phyloP scores from a whole-genome alignment of 306 rosid species.

The Cotoneaster glaucophyllus region DNA sequence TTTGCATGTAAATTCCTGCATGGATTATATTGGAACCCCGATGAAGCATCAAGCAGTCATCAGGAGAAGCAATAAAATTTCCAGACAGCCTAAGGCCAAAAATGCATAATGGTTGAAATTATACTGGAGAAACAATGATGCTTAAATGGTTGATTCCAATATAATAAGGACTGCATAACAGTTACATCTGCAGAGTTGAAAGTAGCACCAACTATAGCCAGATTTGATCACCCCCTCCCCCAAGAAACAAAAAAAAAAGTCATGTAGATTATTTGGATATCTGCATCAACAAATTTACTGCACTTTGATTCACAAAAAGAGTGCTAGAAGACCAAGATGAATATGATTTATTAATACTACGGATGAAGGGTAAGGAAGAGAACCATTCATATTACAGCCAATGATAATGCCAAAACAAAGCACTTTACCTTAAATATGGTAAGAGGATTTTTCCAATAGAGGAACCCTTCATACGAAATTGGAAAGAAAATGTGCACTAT shows the following conservation, averaged over 20 bases:
- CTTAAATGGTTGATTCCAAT: background rate
- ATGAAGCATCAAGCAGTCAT: background rate
- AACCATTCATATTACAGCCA: background rate
- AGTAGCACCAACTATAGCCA: background rate
- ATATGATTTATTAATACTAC: background rate
- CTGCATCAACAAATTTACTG: background rate
- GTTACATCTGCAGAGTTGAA: background rate
- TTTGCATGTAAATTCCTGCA: background rate
- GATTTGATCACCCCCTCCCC: background rate
- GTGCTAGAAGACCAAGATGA: background rate
- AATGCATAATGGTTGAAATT: background rate
- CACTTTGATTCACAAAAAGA: background rate
- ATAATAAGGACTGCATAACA: background rate
- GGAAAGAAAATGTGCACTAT: slow-evolving; percentile 67
- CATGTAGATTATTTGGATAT: background rate
- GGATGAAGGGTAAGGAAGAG: background rate
- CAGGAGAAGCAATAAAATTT: background rate
- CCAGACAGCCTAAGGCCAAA: background rate
- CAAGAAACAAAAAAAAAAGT: background rate
- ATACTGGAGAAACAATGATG: background rate
- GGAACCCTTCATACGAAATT: slow-evolving; percentile 63
- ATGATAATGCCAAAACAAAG: background rate
- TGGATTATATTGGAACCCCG: background rate
- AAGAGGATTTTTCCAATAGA: slow-evolving; percentile 58
- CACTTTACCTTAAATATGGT: slow-evolving; percentile 62